Evolutionary conservation across 441 rosid species (phyloP).

Genomic region (Populus hybrid): DNA sequence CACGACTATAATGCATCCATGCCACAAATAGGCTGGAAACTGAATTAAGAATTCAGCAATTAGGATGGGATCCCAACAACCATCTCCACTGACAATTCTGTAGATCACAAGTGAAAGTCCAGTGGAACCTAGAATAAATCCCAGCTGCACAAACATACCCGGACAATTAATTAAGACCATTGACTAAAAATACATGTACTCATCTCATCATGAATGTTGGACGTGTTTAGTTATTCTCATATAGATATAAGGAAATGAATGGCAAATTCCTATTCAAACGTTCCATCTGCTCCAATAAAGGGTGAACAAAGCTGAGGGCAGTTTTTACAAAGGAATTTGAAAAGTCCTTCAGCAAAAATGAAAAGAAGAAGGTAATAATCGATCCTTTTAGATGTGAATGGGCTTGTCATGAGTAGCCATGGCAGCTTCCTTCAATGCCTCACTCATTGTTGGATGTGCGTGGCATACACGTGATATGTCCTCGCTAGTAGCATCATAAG

Average conservation of each 20-base stretch:
- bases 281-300: conserved; percentile 23
- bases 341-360: conserved; percentile 12
- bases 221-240: conserved; percentile 17
- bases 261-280: conserved; percentile 26
- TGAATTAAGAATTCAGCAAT: not conserved
- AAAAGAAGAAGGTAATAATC: conserved; percentile 12
- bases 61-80: not conserved
- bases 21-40: not conserved
- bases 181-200: not conserved
- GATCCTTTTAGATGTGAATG: conserved; percentile 65
- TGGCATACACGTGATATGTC: conserved; percentile 97
- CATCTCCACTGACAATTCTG: not conserved
- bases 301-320: conserved; percentile 18
- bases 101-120: not conserved
- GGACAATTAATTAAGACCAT: not conserved
- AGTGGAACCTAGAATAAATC: not conserved
- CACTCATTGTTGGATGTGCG: conserved; percentile 99
- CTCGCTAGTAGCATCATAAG: conserved; percentile 87
- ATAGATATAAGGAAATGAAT: not conserved
- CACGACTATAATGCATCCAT: not conserved
- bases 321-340: conserved; percentile 16
- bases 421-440: conserved; percentile 99
- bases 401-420: conserved; percentile 99
- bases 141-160: not conserved
- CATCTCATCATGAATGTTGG: not conserved